Evolutionary conservation across 768 basidiomycete genomes (phyloP), one percentile per base, ranked within the genome.

Genomic region (Gelatoporia subvermispora): DNA sequence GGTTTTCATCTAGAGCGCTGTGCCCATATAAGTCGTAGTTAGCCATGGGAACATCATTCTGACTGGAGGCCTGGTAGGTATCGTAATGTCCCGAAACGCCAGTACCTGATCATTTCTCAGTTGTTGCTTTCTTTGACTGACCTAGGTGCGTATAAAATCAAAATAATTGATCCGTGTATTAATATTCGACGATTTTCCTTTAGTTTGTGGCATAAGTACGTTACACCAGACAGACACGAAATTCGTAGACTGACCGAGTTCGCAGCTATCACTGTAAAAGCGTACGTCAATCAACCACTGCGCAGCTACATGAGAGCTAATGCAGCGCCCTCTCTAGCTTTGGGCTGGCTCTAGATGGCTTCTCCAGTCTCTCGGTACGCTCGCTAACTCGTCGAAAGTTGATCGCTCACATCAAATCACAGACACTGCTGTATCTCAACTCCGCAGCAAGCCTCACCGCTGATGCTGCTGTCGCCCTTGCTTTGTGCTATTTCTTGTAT

Each of bases 361-460:
- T 66, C 73, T 24, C 78, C 76, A 47, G 69, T 54, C 18, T 41
- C 7, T 18, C 10, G 20, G 35, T 31, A 10, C 25, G 28, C n/a
- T 21, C 23, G 17, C 18, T 17, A 24, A 15, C 40, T 42, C 7
- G n/a, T 15, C 23, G 9, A 16, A 39, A 17, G 38, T 40, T n/a
- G 8, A 18, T 38, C 25, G 39, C 35, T 37, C 23, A 17, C 35
- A 16, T 31, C 20, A 4, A 13, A 35, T 8, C 11, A 5, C 28
- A 84, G 82, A 60, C 57, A 23, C 57, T 76, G 31, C 66, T 84
- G 53, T 82, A 79, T 53, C 56, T 75, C 41, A 73, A 74, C 51
- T 82, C 83, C 53, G 74, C 70, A 4, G 60, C 73, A 1, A 71
- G 73, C 0, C 72, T 78, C n/a, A 56, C 67, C 9, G 75, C 74